A percentile compares a stretch with the other conserved stretches of the same genome.
Conservation (phyloP, 768 basidiomycete genomes). For the Tulasnella sp. region DNA sequence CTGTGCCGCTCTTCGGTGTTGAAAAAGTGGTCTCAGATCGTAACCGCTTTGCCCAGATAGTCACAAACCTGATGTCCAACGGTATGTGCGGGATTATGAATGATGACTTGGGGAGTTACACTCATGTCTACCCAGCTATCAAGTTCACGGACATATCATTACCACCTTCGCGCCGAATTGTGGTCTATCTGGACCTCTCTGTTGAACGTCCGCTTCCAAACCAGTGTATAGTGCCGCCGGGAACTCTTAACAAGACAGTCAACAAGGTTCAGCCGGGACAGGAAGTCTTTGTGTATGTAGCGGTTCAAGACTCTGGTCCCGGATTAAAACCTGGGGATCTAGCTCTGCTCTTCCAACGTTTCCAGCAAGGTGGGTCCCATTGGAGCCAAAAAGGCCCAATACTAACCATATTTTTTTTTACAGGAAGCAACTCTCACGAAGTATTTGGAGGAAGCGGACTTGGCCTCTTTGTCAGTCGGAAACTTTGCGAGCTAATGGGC, state of each 20-base stretch:
- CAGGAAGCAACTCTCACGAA: conserved; percentile 22
- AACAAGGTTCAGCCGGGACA: not conserved
- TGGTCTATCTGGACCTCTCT: conserved; percentile 27
- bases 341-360: conserved; percentile 31
- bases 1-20: conserved; percentile 23
- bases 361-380: conserved; percentile 28
- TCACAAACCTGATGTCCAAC: conserved; percentile 21
- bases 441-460: conserved; percentile 27
- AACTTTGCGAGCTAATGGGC: conserved; percentile 28
- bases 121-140: conserved; percentile 29
- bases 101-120: conserved; percentile 23
- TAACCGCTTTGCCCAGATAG: conserved; percentile 29
- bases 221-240: conserved; percentile 24
- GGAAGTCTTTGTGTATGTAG: conserved; percentile 29
- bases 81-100: conserved; percentile 26
- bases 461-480: conserved; percentile 31
- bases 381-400: no score
- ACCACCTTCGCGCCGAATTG: conserved; percentile 23
- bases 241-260: conserved; percentile 4
- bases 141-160: conserved; percentile 29
- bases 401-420: conserved; percentile 20
- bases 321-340: conserved; percentile 31
- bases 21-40: conserved; percentile 30
- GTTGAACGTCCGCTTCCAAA: conserved; percentile 25
- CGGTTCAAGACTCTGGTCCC: conserved; percentile 31